A percentile compares a stretch with the other conserved stretches of the same genome.
These are phyloP conservation scores for Rhododendron simsii DNA, from an alignment of 148 eudicot species.

Conservation along the genomic window DNA sequence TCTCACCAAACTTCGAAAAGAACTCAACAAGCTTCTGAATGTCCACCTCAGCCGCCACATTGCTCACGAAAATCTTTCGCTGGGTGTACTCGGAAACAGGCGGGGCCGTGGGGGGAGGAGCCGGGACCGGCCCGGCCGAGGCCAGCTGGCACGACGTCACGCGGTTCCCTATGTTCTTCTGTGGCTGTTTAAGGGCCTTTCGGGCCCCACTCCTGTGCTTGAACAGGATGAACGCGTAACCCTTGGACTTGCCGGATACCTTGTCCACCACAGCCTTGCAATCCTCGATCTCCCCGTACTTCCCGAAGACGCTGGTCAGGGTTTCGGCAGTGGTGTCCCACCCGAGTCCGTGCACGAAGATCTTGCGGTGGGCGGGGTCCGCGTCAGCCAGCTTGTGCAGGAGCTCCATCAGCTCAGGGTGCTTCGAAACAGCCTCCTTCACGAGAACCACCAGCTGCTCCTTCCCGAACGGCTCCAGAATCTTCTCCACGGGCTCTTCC, in stretches of 20 bases:
- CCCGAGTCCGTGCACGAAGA: slow-evolving; percentile 85
- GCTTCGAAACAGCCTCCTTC: slow-evolving; percentile 50
- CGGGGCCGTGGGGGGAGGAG: slow-evolving; percentile 24
- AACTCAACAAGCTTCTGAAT: slow-evolving; percentile 45
- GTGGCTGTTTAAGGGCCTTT: slow-evolving; percentile 64
- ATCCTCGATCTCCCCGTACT: slow-evolving; percentile 87
- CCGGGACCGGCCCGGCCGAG: slow-evolving; percentile 71
- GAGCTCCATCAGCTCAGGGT: slow-evolving; percentile 37
- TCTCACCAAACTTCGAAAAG: slow-evolving; percentile 76
- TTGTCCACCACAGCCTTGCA: slow-evolving; percentile 78
- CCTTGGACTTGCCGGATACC: slow-evolving; percentile 72
- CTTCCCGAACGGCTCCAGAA: slow-evolving; percentile 78
- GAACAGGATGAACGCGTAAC: slow-evolving; percentile 77
- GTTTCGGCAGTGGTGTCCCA: slow-evolving; percentile 85
- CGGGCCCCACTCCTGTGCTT: slow-evolving; percentile 62
- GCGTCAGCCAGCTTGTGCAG: slow-evolving; percentile 58
- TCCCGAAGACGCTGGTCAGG: slow-evolving; percentile 35
- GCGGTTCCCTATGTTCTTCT: slow-evolving; percentile 80
- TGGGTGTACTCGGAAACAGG: slow-evolving; percentile 71
- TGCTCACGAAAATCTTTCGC: slow-evolving; percentile 88
- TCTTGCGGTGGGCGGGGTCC: slow-evolving; percentile 78
- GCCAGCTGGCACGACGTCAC: slow-evolving; percentile 82
- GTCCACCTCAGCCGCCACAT: slow-evolving; percentile 79
- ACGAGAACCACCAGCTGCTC: slow-evolving; percentile 53
- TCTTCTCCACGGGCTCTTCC: slow-evolving; percentile 61